Evolutionary conservation across 768 basidiomycete species (phyloP).

Genomic region (Leccinum disarticulatum): DNA sequence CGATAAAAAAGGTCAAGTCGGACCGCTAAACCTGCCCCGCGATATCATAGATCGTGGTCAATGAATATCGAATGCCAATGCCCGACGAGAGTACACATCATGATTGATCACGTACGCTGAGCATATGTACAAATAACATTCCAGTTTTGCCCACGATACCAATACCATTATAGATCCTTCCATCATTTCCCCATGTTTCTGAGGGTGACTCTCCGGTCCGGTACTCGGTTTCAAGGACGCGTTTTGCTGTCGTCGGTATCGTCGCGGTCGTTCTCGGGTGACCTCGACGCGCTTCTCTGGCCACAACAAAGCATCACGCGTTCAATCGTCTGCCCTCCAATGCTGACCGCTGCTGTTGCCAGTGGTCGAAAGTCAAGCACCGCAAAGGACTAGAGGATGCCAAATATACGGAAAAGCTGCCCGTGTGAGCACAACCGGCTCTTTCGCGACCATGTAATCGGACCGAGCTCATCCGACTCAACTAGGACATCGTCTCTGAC

Average conservation of each 20-base stretch:
- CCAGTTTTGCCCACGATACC: not conserved
- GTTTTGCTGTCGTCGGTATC: conserved; percentile 6
- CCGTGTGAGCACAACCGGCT: conserved; percentile 43
- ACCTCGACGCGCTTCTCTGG: conserved; percentile 33
- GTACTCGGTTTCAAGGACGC: not conserved
- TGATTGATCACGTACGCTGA: not conserved
- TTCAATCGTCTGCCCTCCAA: not conserved
- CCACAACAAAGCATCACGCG: conserved; percentile 39
- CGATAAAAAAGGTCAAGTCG: conserved; percentile 9
- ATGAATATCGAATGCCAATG: too few species aligned
- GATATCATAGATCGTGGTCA: too few species aligned
- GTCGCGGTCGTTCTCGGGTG: conserved; percentile 26
- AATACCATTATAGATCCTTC: not conserved
- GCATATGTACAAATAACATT: not conserved
- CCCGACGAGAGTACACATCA: not conserved
- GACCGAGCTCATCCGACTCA: not conserved
- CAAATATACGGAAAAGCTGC: conserved; percentile 56
- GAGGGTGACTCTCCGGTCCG: not conserved
- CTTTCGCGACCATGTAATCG: not conserved
- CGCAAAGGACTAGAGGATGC: conserved; percentile 67
- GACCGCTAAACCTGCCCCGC: not conserved
- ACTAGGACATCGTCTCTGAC: conserved; percentile 49
- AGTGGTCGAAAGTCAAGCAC: conserved; percentile 81
- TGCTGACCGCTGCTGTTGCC: conserved; percentile 4
- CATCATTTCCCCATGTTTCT: conserved; percentile 1